Evolutionary conservation across 805 yeast species (phyloP), one percentile per base, ranked within the genome.

Genomic region (Lachancea thermotolerans): DNA sequence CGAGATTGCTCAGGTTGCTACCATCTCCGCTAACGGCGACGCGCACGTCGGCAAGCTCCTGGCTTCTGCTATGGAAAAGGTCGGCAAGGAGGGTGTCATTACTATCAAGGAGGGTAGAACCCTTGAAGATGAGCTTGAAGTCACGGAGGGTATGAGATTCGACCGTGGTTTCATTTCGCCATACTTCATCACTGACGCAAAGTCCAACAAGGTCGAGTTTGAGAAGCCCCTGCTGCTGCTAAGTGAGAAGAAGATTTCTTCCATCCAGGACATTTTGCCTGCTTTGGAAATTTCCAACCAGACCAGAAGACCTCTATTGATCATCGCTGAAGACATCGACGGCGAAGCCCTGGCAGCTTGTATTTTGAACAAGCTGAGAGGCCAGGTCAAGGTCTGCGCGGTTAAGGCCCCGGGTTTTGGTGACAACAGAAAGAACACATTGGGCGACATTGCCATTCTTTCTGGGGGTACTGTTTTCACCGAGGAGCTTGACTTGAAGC

Each of bases 331-430:
- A 74, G 97, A 87, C 62, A 76, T 93, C 49, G 98, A 91, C 59
- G 98, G 98, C 59, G 98, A 93, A 75, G 99, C 99, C 40, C 77
- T 93, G 51, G 98, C 98, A 57, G 97, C 97, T 54, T 89, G 98
- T 72, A 84, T 93, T 59, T 78, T 93, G 68, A 93, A 93, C 80
- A 93, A 93, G 74, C 78, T 93, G 64, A 85, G 97, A 74, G 97
- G 97, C 56, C 98, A 91, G 75, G 97, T 93, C 50, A 95, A 88
- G 71, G 97, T 93, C 49, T 85, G 93, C 66, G 95, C 46, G 57
- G 96, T 93, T 55, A 91, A 90, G 77, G 96, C 98, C 30, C 99
- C 99, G 60, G 99, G 99, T 43, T 93, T 91, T 62, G 99, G 98
- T 69, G 99, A 93, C 75, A 90, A 93, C 82, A 85, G 97, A 74